These are phyloP conservation scores for Daucus carota DNA, from an alignment of 129 eudicot species.

Conservation along the genomic window DH1_v3.0 NC_030385.2:32076001-32076500, in stretches of 20 bases:
- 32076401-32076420: constrained; percentile 84
- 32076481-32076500: constrained; percentile 74
- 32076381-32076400: constrained; percentile 98
- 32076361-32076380: constrained; percentile 99
- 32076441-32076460: constrained; percentile 87
- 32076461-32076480: constrained; percentile 76
- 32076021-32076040: constrained; percentile 34
- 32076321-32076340: constrained; percentile 1
- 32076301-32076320: too few relatives aligned
- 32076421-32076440: constrained; percentile 80
- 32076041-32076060: constrained; percentile 69
- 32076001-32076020: too few relatives aligned
- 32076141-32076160: constrained; percentile 92
- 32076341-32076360: constrained; percentile 99
- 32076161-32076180: constrained; percentile 98
- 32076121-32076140: constrained; percentile 88
- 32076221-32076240: constrained; percentile 80
- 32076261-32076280: not conserved
- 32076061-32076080: constrained; percentile 85
- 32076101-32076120: constrained; percentile 96
- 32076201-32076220: constrained; percentile 67
- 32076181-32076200: constrained; percentile 56
- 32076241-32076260: constrained; percentile 61
- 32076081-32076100: constrained; percentile 95
- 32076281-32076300: not conserved